Evolutionary conservation across 2,329 filamentous ascomycete species (phyloP).

Genomic region (Hansfordia pulvinata): DNA sequence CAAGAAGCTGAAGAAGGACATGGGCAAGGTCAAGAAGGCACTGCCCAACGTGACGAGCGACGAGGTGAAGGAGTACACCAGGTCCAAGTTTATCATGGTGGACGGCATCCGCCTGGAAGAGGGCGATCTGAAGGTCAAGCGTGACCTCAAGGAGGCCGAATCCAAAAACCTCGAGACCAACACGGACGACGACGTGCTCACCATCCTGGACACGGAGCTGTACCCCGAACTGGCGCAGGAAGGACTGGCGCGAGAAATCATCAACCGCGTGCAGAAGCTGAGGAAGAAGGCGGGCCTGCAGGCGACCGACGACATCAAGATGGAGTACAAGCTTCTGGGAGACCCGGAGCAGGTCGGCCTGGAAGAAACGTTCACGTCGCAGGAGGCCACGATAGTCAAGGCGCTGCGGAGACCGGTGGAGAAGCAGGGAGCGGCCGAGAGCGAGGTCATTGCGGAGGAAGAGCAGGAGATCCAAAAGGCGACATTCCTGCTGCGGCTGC

Average conservation of each 20-base stretch:
- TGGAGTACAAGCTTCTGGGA: slow-evolving; percentile 75
- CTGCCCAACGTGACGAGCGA: slow-evolving; percentile 66
- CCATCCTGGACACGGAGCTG: slow-evolving; percentile 70
- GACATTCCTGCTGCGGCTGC: slow-evolving; percentile 61
- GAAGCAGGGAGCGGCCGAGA: slow-evolving; percentile 47
- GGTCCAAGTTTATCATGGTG: slow-evolving; percentile 61
- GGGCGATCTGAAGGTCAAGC: slow-evolving; percentile 72
- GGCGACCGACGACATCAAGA: slow-evolving; percentile 86
- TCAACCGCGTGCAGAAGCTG: slow-evolving; percentile 83
- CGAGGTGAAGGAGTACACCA: slow-evolving; percentile 67
- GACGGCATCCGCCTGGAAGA: slow-evolving; percentile 74
- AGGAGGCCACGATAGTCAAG: slow-evolving; percentile 36
- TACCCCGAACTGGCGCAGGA: slow-evolving; percentile 81
- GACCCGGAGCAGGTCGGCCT: slow-evolving; percentile 70
- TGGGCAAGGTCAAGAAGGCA: slow-evolving; percentile 80
- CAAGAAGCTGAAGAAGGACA: slow-evolving; percentile 96
- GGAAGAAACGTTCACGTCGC: slow-evolving; percentile 53
- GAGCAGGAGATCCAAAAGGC: slow-evolving; percentile 78
- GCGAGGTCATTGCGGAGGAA: slow-evolving; percentile 63
- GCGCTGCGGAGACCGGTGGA: slow-evolving; percentile 60
- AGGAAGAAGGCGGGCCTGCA: slow-evolving; percentile 88
- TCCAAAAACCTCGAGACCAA: slow-evolving; percentile 73
- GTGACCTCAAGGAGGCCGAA: slow-evolving; percentile 61
- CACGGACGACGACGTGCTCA: slow-evolving; percentile 79
- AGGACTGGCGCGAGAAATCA: slow-evolving; percentile 80